These are phyloP conservation scores for Nemania abortiva DNA, from an alignment of 2,329 filamentous ascomycete species.

Conservation along the genomic window DNA sequence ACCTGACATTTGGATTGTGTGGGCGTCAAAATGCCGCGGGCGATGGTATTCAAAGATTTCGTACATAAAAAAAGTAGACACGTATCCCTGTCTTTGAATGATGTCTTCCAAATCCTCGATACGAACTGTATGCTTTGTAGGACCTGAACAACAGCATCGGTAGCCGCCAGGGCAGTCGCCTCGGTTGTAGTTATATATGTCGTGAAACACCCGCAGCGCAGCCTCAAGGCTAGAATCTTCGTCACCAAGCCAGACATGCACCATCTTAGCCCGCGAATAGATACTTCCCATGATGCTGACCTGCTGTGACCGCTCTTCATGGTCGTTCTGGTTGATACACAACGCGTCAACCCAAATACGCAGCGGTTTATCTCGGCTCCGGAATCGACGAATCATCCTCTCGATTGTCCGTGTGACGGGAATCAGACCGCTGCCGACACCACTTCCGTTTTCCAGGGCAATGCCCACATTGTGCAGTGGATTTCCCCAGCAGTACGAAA, in stretches of 20 bases:
- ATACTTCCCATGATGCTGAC: neutral
- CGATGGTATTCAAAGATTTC: too few species aligned
- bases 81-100: neutral
- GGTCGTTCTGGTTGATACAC: too few species aligned
- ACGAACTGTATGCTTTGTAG: too few species aligned
- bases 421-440: too few species aligned
- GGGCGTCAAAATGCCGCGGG: too few species aligned
- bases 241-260: neutral
- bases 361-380: neutral
- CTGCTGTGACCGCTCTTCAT: neutral
- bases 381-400: neutral
- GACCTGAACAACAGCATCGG: neutral
- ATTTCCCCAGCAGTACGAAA: neutral
- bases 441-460: too few species aligned
- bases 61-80: too few species aligned
- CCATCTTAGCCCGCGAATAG: neutral
- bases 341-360: neutral
- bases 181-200: neutral
- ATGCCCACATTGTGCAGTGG: too few species aligned
- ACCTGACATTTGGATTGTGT: too few species aligned
- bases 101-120: neutral
- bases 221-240: neutral
- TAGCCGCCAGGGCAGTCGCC: neutral
- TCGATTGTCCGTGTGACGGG: too few species aligned
- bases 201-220: neutral